Percentiles rank a stretch among this genome's conserved stretches.
phyloP scores from a whole-genome alignment of 1,139 yeast species.

The Zygoascus meyerae region DNA sequence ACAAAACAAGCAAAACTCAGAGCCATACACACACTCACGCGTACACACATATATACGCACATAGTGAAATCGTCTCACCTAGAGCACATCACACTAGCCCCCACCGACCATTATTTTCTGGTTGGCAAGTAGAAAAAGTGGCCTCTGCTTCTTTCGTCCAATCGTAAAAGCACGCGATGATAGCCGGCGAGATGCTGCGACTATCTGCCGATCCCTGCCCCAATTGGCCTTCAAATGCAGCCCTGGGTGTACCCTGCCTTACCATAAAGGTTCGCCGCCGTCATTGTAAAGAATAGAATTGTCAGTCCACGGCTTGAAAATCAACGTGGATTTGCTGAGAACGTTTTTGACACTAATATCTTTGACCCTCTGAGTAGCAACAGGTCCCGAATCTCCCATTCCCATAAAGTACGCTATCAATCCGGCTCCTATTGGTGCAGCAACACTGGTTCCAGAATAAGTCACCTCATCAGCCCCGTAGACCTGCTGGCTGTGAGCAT shows the following conservation, averaged over 20 bases:
- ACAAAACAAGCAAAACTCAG: no score
- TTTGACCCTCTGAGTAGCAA: constrained; percentile 32
- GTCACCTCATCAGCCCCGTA: constrained; percentile 32
- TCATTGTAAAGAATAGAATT: constrained; percentile 39
- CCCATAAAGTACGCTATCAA: constrained; percentile 59
- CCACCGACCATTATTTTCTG: no score
- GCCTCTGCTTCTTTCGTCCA: no score
- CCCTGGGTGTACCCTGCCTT: constrained; percentile 4
- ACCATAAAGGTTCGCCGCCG: constrained; percentile 38
- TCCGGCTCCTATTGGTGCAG: constrained; percentile 78
- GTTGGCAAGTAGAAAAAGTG: no score
- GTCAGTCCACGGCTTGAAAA: constrained; percentile 34
- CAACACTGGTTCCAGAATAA: constrained; percentile 84
- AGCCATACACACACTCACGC: no score
- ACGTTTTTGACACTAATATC: constrained; percentile 18
- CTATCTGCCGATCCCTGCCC: no score
- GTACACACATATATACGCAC: no score
- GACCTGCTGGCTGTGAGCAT: not conserved
- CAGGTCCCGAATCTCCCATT: constrained; percentile 49
- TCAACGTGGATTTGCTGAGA: constrained; percentile 29
- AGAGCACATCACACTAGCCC: no score
- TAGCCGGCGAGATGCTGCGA: no score
- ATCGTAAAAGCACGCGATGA: no score
- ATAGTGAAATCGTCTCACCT: no score
- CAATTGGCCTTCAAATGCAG: no score